phyloP scores from a whole-genome alignment of 352 stramenopile species.

The Pythium aristosporum region DNA sequence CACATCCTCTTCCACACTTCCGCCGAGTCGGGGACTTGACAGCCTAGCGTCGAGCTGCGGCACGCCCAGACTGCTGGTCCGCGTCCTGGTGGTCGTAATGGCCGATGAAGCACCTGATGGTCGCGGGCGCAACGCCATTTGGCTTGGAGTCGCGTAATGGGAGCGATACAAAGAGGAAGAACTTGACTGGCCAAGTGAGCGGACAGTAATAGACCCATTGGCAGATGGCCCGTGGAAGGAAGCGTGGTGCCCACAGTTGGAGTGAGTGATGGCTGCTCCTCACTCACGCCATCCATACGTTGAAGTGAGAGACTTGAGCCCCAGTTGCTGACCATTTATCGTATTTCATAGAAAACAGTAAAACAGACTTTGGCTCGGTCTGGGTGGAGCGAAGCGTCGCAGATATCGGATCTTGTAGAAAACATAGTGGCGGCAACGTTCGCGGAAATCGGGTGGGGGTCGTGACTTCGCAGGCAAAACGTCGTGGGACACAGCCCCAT shows the following conservation, averaged over 20 bases:
- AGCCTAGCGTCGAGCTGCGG: too few species aligned
- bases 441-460: neutral
- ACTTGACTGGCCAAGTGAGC: too few species aligned
- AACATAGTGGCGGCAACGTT: neutral
- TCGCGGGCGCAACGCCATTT: too few species aligned
- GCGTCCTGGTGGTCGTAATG: too few species aligned
- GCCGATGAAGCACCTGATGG: too few species aligned
- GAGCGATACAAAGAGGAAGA: too few species aligned
- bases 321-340: neutral
- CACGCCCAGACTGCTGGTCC: too few species aligned
- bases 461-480: neutral
- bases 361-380: neutral
- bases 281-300: neutral
- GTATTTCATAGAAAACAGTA: conserved; percentile 2
- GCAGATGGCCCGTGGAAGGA: too few species aligned
- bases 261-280: neutral
- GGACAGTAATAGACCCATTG: too few species aligned
- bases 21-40: neutral
- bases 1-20: neutral
- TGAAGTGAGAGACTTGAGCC: neutral
- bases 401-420: conserved; percentile 7
- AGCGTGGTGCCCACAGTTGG: too few species aligned
- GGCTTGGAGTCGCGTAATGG: too few species aligned
- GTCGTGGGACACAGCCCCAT: neutral
- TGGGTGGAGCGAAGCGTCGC: neutral